Conservation (phyloP, 208 protist genomes). For the Crithidia acanthocephali region DNA sequence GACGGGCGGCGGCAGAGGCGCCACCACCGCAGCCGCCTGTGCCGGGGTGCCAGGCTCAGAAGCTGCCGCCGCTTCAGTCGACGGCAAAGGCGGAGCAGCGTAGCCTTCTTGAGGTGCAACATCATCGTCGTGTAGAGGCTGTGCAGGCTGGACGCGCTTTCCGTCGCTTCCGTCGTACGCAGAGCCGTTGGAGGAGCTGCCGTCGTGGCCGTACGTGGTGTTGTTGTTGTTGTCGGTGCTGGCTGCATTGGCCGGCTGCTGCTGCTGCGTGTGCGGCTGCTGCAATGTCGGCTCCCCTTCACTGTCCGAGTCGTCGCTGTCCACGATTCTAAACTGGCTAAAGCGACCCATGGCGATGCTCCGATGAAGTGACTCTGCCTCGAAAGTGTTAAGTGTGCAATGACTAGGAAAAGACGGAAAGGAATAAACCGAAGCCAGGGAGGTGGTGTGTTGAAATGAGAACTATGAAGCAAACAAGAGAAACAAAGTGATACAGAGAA, state of each 20-base stretch:
- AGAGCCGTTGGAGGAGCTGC: slow-evolving; percentile 6
- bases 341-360: slow-evolving; percentile 62
- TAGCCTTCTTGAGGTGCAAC: too few relatives aligned
- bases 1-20: neutral
- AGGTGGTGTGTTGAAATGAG: neutral
- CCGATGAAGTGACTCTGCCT: too few relatives aligned
- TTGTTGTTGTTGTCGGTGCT: slow-evolving; percentile 1
- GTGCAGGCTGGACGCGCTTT: slow-evolving; percentile 9
- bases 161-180: neutral
- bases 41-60: neutral
- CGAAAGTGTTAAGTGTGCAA: too few relatives aligned
- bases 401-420: neutral
- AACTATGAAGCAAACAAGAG: neutral
- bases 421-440: neutral
- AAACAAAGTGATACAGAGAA: neutral
- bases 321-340: slow-evolving; percentile 49
- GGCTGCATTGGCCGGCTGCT: neutral
- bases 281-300: slow-evolving; percentile 29
- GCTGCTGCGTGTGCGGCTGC: slow-evolving; percentile 1
- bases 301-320: slow-evolving; percentile 65
- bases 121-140: too few relatives aligned
- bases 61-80: neutral
- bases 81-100: neutral
- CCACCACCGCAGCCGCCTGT: neutral
- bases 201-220: neutral